Conservation (phyloP, 805 yeast species). For the Spathaspora sp. region DNA sequence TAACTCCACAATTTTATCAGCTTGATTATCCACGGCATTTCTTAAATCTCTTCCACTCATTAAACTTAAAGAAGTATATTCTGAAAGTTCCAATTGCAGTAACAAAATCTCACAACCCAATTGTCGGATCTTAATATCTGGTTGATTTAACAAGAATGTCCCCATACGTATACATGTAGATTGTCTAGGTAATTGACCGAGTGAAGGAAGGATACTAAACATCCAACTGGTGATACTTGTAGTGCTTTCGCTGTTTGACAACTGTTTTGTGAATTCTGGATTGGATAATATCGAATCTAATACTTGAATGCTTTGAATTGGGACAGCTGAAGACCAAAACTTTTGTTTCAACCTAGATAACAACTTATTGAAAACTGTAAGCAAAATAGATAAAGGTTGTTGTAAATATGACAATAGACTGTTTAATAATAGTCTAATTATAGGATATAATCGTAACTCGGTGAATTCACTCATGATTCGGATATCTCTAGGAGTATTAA, state of each 20-base stretch:
- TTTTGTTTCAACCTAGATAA: conserved; percentile 38
- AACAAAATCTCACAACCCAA: conserved; percentile 3
- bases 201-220: conserved; percentile 31
- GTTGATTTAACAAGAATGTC: conserved; percentile 6
- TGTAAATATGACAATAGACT: conserved; percentile 50
- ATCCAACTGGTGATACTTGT: conserved; percentile 38
- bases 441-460: conserved; percentile 31
- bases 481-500: conserved; percentile 27
- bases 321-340: conserved; percentile 56
- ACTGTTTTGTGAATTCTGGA: conserved; percentile 40
- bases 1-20: conserved; percentile 24
- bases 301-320: conserved; percentile 51
- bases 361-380: conserved; percentile 48
- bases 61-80: conserved; percentile 30
- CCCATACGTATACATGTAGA: conserved; percentile 52
- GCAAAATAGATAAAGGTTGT: conserved; percentile 49
- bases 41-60: conserved; percentile 46
- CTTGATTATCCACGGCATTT: conserved; percentile 42
- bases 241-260: conserved; percentile 16
- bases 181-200: conserved; percentile 47
- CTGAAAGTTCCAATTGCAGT: conserved; percentile 6
- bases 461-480: conserved; percentile 23
- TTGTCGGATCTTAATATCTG: conserved; percentile 1
- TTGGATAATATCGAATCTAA: conserved; percentile 59
- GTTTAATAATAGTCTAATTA: conserved; percentile 42